Conservation (phyloP, 192 early-diverging fungal species). For the Chytriomyces hyalinus region DNA sequence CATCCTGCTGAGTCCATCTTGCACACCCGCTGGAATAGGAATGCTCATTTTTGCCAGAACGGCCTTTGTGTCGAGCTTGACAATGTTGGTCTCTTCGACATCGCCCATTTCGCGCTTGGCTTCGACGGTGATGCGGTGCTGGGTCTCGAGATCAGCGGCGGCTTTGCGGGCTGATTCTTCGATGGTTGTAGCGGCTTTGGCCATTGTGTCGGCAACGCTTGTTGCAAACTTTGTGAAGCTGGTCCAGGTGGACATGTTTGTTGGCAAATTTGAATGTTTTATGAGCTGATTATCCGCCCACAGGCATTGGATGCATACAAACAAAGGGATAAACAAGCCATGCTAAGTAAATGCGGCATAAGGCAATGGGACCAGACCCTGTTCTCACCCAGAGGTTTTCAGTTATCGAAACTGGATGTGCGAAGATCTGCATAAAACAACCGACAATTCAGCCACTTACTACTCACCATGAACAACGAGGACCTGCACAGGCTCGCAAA, state of each 20-base stretch:
- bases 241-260: neutral
- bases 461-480: too few relatives aligned
- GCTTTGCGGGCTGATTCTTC: conserved; percentile 15
- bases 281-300: too few relatives aligned
- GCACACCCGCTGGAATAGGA: neutral
- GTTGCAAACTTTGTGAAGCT: neutral
- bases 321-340: too few relatives aligned
- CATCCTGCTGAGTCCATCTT: neutral
- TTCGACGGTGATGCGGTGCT: conserved; percentile 33
- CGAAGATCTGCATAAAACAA: too few relatives aligned
- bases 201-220: neutral
- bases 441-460: too few relatives aligned
- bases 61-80: neutral
- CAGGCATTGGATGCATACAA: too few relatives aligned
- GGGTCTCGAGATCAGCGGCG: conserved; percentile 5
- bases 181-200: conserved; percentile 1
- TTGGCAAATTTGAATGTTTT: too few relatives aligned
- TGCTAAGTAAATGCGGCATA: too few relatives aligned
- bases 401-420: too few relatives aligned
- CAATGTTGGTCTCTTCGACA: neutral
- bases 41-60: neutral
- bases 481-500: too few relatives aligned
- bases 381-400: too few relatives aligned
- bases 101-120: conserved; percentile 22
- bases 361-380: too few relatives aligned